Conservation (phyloP, 1,284 basidiomycete species). For the Microbotryum silenes-acaulis region DNA sequence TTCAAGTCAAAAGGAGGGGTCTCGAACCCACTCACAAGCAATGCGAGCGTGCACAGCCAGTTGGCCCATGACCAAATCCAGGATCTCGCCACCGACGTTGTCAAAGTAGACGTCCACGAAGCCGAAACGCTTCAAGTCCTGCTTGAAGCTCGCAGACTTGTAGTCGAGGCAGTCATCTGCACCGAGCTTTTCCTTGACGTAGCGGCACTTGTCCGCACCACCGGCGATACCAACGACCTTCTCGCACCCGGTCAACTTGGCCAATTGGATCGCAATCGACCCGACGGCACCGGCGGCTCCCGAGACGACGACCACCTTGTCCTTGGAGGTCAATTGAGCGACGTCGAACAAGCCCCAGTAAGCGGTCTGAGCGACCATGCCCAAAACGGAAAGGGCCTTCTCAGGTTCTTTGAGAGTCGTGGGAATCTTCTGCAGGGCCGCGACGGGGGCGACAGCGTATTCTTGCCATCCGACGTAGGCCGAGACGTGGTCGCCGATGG, state of each 20-base stretch:
- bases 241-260: conserved; percentile 17
- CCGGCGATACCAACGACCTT: conserved; percentile 22
- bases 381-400: conserved; percentile 13
- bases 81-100: conserved; percentile 52
- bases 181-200: conserved; percentile 39
- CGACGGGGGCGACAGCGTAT: conserved; percentile 22
- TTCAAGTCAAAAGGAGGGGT: too few species aligned
- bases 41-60: conserved; percentile 70
- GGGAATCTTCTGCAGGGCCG: conserved; percentile 26
- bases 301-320: conserved; percentile 12
- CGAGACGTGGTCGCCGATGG: conserved; percentile 26
- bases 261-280: conserved; percentile 15
- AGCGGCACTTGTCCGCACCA: conserved; percentile 10
- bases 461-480: conserved; percentile 26
- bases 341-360: conserved; percentile 7
- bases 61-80: conserved; percentile 64
- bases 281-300: conserved; percentile 22
- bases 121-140: conserved; percentile 47
- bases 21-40: conserved; percentile 37
- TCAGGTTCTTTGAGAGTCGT: too few species aligned
- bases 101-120: conserved; percentile 25
- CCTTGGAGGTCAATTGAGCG: conserved; percentile 37
- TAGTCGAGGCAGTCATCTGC: conserved; percentile 56
- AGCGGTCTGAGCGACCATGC: conserved; percentile 14
- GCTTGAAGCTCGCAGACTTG: conserved; percentile 38